Evolutionary conservation across 140 eudicot species (phyloP).

Genomic region (Flaveria floridana): DNA sequence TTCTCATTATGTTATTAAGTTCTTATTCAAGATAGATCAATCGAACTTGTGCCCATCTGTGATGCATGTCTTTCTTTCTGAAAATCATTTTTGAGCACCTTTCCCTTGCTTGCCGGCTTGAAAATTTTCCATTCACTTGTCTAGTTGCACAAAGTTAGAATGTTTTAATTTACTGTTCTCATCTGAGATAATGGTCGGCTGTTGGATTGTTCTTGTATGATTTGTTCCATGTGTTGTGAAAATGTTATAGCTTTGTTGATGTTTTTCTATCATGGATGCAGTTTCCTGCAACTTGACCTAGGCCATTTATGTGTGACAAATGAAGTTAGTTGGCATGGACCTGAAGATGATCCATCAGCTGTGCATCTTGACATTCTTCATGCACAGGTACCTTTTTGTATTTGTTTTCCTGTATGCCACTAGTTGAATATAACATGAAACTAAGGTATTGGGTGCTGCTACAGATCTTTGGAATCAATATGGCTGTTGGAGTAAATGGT

Average conservation of each 20-base stretch:
- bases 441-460: conserved; percentile 20
- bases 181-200: background rate
- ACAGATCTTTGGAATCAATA: conserved; percentile 85
- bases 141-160: background rate
- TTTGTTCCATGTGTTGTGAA: conserved; percentile 13
- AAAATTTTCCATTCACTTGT: conserved; percentile 16
- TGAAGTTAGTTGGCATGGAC: conserved; percentile 89
- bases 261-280: conserved; percentile 38
- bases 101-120: background rate
- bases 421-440: conserved; percentile 23
- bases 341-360: conserved; percentile 80
- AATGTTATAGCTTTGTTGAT: conserved; percentile 18
- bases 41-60: background rate
- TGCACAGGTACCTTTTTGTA: conserved; percentile 61
- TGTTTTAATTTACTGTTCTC: background rate
- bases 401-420: background rate
- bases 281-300: conserved; percentile 94
- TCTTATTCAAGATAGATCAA: conserved; percentile 2
- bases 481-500: conserved; percentile 91
- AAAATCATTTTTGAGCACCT: background rate
- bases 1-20: background rate
- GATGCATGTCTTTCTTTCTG: conserved; percentile 18
- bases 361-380: conserved; percentile 96
- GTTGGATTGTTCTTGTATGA: conserved; percentile 15
- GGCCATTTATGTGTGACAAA: conserved; percentile 72